A percentile compares a stretch with the other conserved stretches of the same genome.
Evolutionary conservation across 176 grass and related monocot species (phyloP).

Genomic region (Saccharum officinarum): DNA sequence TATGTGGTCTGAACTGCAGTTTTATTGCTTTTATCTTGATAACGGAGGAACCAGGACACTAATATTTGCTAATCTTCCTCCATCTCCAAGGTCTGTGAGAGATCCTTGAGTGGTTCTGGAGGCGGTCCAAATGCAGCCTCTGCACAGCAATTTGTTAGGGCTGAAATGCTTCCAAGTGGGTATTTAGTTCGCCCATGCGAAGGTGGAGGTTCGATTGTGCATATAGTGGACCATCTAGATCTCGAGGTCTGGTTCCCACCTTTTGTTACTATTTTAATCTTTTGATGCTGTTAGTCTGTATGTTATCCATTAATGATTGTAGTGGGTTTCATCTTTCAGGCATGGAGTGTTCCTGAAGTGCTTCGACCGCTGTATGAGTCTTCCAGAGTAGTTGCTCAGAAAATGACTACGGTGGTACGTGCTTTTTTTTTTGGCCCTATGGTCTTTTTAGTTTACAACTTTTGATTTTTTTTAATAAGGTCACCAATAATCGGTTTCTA

Average conservation of each 20-base stretch:
- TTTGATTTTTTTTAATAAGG: background rate
- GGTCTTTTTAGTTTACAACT: background rate
- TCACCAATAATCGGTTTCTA: background rate
- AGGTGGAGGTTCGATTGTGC: slow-evolving; percentile 90
- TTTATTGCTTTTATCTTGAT: background rate
- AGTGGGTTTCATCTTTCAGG: slow-evolving; percentile 45
- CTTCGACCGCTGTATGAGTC: slow-evolving; percentile 90
- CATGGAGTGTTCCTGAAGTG: slow-evolving; percentile 94
- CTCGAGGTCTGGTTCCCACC: slow-evolving; percentile 55
- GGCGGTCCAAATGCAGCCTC: slow-evolving; percentile 73
- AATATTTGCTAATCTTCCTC: slow-evolving; percentile 21
- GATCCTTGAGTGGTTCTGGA: slow-evolving; percentile 90
- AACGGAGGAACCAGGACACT: background rate
- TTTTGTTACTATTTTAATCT: background rate
- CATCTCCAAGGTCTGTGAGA: slow-evolving; percentile 80
- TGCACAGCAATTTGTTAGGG: slow-evolving; percentile 91
- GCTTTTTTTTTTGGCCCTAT: background rate
- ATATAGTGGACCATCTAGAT: slow-evolving; percentile 97
- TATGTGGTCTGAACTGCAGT: slow-evolving; percentile 41
- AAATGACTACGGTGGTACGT: slow-evolving; percentile 86
- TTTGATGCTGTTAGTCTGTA: slow-evolving; percentile 18
- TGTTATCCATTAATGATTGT: background rate
- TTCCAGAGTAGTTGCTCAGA: slow-evolving; percentile 89
- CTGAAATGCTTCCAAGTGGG: slow-evolving; percentile 95
- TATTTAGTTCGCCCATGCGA: slow-evolving; percentile 91